Conservation (phyloP, 129 eudicot genomes). For the Tanacetum coccineum region DNA sequence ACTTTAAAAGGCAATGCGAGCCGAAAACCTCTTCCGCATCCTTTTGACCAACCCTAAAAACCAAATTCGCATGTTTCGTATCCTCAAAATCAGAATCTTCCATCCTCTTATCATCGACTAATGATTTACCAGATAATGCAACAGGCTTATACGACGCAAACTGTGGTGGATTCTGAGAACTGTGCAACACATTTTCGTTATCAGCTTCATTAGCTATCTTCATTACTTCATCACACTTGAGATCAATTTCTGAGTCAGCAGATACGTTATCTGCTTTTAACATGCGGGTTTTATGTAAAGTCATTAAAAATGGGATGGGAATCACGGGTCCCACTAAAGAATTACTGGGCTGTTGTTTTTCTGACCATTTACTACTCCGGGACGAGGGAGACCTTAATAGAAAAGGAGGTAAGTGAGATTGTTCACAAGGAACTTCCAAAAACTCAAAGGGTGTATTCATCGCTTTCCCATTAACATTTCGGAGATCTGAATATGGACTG, state of each 20-base stretch:
- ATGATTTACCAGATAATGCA: background rate
- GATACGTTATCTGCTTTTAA: slow-evolving; percentile 33
- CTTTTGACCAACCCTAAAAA: slow-evolving; percentile 33
- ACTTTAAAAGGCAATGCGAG: slow-evolving; percentile 39
- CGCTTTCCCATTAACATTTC: slow-evolving; percentile 18
- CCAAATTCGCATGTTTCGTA: slow-evolving; percentile 23
- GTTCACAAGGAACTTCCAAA: slow-evolving; percentile 40
- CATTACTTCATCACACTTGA: slow-evolving; percentile 40
- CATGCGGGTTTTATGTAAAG: slow-evolving; percentile 34
- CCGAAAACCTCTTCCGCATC: slow-evolving; percentile 39
- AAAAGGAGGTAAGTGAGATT: slow-evolving; percentile 57
- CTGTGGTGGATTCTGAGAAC: slow-evolving; percentile 7
- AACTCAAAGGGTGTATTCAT: slow-evolving; percentile 42
- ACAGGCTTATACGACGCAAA: slow-evolving; percentile 48
- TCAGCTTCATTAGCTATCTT: slow-evolving; percentile 46
- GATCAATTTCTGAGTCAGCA: slow-evolving; percentile 38
- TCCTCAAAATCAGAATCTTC: slow-evolving; percentile 25
- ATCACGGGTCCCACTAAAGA: slow-evolving; percentile 54
- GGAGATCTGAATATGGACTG: slow-evolving; percentile 38
- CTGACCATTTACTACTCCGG: slow-evolving; percentile 59
- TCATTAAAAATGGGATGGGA: slow-evolving; percentile 49
- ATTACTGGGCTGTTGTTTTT: slow-evolving; percentile 33
- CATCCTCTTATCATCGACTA: background rate
- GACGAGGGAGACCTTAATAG: slow-evolving; percentile 47
- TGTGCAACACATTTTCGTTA: slow-evolving; percentile 30